These are phyloP conservation scores for Rhizomucor miehei DNA, from an alignment of 371 early-diverging fungal genomes.

Conservation along the genomic window DNA sequence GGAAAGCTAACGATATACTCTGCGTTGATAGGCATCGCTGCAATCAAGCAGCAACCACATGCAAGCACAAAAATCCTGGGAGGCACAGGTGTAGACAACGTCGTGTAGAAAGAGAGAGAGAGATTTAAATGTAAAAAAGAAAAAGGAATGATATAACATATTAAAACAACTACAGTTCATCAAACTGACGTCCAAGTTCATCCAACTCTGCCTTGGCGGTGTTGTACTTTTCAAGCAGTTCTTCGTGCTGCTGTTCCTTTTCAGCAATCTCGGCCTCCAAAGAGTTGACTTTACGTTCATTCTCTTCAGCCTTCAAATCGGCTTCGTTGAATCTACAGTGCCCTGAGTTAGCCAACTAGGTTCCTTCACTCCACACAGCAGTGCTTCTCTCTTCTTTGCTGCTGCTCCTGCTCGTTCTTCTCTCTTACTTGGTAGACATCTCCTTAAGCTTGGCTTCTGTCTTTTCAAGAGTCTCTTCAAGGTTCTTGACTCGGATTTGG, in stretches of 20 bases:
- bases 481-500: constrained; percentile 60
- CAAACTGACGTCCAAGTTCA: constrained; percentile 65
- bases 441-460: constrained; percentile 59
- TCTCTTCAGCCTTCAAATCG: constrained; percentile 71
- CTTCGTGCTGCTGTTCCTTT: constrained; percentile 63
- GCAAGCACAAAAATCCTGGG: constrained; percentile 38
- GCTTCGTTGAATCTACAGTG: constrained; percentile 58
- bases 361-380: too few species aligned
- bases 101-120: constrained; percentile 20
- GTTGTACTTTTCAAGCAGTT: constrained; percentile 54
- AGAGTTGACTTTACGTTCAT: constrained; percentile 60
- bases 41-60: constrained; percentile 39
- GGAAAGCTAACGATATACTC: too few species aligned
- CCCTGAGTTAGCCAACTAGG: constrained; percentile 1
- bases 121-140: neutral
- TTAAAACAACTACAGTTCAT: constrained; percentile 42
- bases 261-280: constrained; percentile 63
- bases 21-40: constrained; percentile 29
- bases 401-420: neutral
- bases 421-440: constrained; percentile 57
- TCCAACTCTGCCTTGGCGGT: constrained; percentile 70
- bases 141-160: neutral
- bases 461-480: constrained; percentile 63
- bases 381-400: too few species aligned
- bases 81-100: constrained; percentile 43